Evolutionary conservation across 2,329 filamentous ascomycete genomes (phyloP), one percentile per base, ranked within the genome.

Genomic region (Aspergillus sp.): DNA sequence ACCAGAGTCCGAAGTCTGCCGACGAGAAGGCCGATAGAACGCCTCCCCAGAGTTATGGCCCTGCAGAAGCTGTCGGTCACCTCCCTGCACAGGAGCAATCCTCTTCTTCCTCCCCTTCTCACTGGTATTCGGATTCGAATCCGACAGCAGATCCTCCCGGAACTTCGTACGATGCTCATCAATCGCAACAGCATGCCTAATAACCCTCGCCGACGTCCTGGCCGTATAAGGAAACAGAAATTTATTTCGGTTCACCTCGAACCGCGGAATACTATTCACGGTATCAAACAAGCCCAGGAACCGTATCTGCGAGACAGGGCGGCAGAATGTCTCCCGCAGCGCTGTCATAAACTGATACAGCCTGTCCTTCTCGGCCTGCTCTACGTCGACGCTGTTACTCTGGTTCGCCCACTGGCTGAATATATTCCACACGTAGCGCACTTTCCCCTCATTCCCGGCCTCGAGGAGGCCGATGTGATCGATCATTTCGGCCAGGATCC

Each of bases 151-250:
- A 26, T 49, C 13, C 32, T 39, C 65, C 30, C 63, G 60, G 58
- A 83, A 84, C 60, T 83, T 83, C 34, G 80, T 79, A 26, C 81
- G 71, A 7, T 80, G 73, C 65, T 83, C 81, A 58, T 83, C 80
- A 48, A 84, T 83, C 2, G 78, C 74, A 0, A 83, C 80, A 3
- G 81, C 80, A 62, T 83, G 81, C 2, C 81, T 43, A 22, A 11
- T 22, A 20, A 4, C 80, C 75, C 42, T 72, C 76, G 4, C 80
- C 79, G 4, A 76, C 3, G 4, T 80, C 75, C 43, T 72, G 76
- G 4, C 80, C 79, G 6, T 76, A 76, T 2, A 62, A 58, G 26
- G 48, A 53, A 11, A 51, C 52, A 22, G 22, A 22, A 22, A 22
- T 22, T 22, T 22, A 22, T 22, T 22, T 22, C 22, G 5, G 2